phyloP scores from a whole-genome alignment of 495 filamentous ascomycete species.

The Paragyromitra xinjiangensis region DNA sequence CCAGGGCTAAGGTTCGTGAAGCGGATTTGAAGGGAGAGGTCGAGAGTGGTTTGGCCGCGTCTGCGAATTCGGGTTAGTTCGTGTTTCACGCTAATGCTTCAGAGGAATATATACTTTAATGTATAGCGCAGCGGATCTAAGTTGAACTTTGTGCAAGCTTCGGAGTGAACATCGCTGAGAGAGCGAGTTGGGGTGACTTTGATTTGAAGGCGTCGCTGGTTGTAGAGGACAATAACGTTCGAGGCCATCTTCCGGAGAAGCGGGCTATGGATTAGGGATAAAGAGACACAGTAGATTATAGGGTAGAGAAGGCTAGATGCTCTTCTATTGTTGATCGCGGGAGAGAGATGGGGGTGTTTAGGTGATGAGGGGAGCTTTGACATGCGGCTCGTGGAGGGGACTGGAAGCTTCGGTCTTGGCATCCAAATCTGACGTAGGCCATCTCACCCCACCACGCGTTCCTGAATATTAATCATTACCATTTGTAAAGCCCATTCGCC shows the following conservation, averaged over 20 bases:
- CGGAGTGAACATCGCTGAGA: conserved; percentile 81
- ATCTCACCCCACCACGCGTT: not conserved
- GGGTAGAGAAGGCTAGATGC: not conserved
- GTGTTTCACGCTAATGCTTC: conserved; percentile 4
- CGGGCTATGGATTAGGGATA: not conserved
- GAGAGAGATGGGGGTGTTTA: not conserved
- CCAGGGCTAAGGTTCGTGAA: conserved; percentile 84
- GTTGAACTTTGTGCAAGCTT: conserved; percentile 83
- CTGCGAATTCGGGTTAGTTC: conserved; percentile 56
- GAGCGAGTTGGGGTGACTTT: conserved; percentile 83
- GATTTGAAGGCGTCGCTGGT: conserved; percentile 75
- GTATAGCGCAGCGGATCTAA: conserved; percentile 76
- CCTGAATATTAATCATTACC: not conserved
- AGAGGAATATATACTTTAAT: conserved; percentile 71
- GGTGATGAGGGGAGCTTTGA: conserved; percentile 42
- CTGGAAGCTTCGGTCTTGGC: conserved; percentile 52
- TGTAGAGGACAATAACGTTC: conserved; percentile 86
- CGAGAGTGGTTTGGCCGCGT: conserved; percentile 81
- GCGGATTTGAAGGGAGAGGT: conserved; percentile 84
- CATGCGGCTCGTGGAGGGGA: conserved; percentile 48
- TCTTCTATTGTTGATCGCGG: not conserved
- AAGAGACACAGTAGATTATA: conserved; percentile 4
- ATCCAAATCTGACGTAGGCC: conserved; percentile 27
- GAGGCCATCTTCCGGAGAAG: conserved; percentile 72
- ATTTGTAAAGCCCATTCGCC: not conserved